A percentile compares a stretch with the other conserved stretches of the same genome.
Evolutionary conservation across 2,329 filamentous ascomycete species (phyloP).

Genomic region (Dendrostoma leiphaemia): DNA sequence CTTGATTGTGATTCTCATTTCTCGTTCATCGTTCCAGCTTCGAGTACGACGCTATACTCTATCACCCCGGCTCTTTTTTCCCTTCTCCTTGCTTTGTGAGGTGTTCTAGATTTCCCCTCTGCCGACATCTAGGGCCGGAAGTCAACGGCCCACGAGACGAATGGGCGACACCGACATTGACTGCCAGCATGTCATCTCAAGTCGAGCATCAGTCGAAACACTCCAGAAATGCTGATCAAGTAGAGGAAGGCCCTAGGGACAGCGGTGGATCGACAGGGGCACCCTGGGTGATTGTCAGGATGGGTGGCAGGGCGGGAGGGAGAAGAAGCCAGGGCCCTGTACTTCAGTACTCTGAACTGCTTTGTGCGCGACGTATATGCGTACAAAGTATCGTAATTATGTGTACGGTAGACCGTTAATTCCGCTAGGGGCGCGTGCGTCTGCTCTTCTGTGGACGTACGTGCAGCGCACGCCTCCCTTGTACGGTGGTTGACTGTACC

Average conservation of each 20-base stretch:
- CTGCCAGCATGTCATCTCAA: not conserved
- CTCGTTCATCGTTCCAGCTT: too few relatives aligned
- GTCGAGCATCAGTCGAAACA: constrained; percentile 7
- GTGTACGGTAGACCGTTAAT: too few relatives aligned
- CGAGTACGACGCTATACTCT: not conserved
- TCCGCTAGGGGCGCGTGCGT: too few relatives aligned
- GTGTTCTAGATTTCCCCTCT: not conserved
- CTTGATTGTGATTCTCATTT: too few relatives aligned
- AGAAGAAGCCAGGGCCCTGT: not conserved
- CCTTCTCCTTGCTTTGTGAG: not conserved
- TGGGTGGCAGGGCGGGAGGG: not conserved
- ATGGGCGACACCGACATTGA: not conserved
- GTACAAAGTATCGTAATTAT: too few relatives aligned
- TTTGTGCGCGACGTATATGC: too few relatives aligned
- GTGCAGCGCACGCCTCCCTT: too few relatives aligned
- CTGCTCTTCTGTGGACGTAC: too few relatives aligned
- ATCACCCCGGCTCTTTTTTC: not conserved
- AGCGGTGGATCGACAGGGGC: constrained; percentile 3
- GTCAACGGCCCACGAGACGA: not conserved
- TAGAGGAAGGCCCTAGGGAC: not conserved
- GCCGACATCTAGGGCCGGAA: not conserved
- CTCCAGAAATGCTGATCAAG: constrained; percentile 3
- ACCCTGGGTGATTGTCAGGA: not conserved
- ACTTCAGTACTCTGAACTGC: too few relatives aligned
- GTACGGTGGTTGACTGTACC: too few relatives aligned